Evolutionary conservation across 371 early-diverging fungal species (phyloP).

Genomic region (Massospora cicadina): DNA sequence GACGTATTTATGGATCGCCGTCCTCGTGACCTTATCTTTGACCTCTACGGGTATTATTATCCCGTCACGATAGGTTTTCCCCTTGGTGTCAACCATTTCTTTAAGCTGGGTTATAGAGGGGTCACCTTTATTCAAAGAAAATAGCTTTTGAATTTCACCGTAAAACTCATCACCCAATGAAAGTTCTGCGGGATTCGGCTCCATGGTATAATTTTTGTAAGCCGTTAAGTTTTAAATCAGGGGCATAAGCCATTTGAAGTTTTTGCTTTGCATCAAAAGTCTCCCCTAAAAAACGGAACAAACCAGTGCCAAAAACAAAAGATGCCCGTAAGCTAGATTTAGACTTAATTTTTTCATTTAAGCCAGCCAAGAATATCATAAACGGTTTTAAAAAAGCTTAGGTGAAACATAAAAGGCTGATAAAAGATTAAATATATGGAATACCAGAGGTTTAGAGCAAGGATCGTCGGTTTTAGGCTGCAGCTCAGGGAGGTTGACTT

Average conservation of each 20-base stretch:
- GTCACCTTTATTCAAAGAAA: neutral
- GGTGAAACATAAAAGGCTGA: neutral
- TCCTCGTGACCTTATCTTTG: constrained; percentile 17
- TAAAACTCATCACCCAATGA: neutral
- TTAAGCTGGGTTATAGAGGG: neutral
- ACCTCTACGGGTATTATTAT: neutral
- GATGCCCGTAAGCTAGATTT: no score
- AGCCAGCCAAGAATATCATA: neutral
- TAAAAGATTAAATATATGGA: neutral
- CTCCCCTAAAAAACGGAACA: no score
- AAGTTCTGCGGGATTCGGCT: no score
- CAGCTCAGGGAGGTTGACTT: constrained; percentile 15
- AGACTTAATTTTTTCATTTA: no score
- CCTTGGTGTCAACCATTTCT: neutral
- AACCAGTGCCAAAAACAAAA: no score
- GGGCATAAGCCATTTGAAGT: no score
- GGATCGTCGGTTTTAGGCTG: no score
- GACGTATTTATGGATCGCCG: constrained; percentile 27
- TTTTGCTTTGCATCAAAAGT: no score
- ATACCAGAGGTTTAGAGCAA: neutral
- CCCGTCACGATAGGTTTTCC: neutral
- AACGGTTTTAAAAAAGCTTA: constrained; percentile 4
- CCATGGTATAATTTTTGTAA: no score
- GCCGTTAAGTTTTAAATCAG: no score
- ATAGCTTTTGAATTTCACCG: neutral